Conservation (phyloP, 208 protist species). For the Blastocrithidia nonstop region DNA sequence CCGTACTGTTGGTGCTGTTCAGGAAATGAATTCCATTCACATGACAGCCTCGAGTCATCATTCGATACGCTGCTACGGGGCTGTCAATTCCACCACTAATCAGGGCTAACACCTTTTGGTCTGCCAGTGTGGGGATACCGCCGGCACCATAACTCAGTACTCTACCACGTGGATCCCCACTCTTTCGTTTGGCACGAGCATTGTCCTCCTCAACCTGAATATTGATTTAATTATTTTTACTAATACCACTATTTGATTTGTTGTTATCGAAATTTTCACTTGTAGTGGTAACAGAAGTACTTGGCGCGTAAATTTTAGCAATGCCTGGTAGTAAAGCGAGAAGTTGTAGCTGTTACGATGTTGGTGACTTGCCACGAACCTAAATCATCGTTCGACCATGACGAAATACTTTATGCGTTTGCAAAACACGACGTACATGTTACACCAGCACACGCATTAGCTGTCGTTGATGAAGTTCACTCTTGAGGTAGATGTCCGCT, state of each 20-base stretch:
- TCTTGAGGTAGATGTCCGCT: constrained; percentile 70
- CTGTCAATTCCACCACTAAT: constrained; percentile 77
- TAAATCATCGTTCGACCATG: constrained; percentile 62
- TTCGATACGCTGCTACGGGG: constrained; percentile 71
- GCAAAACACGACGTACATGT: constrained; percentile 35
- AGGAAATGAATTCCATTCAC: constrained; percentile 67
- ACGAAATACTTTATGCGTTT: constrained; percentile 45
- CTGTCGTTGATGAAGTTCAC: constrained; percentile 50
- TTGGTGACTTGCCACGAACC: constrained; percentile 28
- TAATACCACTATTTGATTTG: not conserved
- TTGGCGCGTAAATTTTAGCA: constrained; percentile 46
- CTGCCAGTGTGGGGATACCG: constrained; percentile 45
- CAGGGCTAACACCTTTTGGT: constrained; percentile 41
- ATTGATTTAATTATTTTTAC: not conserved
- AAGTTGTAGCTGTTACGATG: constrained; percentile 27
- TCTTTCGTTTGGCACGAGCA: not conserved
- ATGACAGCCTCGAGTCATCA: constrained; percentile 70
- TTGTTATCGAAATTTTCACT: no score
- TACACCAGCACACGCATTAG: constrained; percentile 42
- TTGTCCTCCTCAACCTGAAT: constrained; percentile 4
- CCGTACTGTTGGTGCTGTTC: constrained; percentile 74
- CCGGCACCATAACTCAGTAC: constrained; percentile 36
- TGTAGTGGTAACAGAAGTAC: no score
- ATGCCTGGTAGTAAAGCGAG: constrained; percentile 54
- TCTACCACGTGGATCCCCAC: constrained; percentile 42